These are phyloP conservation scores for Erythrophleum ivorense DNA, from an alignment of 331 rosid species.

Conservation along the genomic window DNA sequence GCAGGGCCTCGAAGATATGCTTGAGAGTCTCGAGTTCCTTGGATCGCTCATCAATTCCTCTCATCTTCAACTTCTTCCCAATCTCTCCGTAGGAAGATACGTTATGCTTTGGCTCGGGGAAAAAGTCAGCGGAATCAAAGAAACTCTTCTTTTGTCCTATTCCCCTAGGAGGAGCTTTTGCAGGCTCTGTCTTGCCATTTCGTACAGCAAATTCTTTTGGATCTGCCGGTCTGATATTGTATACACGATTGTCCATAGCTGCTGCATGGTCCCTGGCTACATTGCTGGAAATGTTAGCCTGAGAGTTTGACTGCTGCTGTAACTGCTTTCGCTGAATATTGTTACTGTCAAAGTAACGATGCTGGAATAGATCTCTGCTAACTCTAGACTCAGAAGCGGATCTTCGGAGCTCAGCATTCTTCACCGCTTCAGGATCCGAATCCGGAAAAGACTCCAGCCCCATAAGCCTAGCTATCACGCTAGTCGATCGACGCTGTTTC, in stretches of 20 bases:
- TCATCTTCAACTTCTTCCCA: slow-evolving; percentile 72
- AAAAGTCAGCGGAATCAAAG: slow-evolving; percentile 79
- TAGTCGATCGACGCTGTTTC: slow-evolving; percentile 79
- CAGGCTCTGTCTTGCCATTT: slow-evolving; percentile 39
- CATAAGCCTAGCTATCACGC: slow-evolving; percentile 92
- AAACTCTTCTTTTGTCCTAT: slow-evolving; percentile 77
- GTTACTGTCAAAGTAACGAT: slow-evolving; percentile 62
- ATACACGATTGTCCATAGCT: slow-evolving; percentile 33
- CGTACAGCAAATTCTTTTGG: slow-evolving; percentile 41
- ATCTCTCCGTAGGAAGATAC: slow-evolving; percentile 63
- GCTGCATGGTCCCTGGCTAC: slow-evolving; percentile 40
- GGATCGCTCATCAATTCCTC: slow-evolving; percentile 77
- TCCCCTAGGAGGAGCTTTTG: slow-evolving; percentile 51
- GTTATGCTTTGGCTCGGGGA: slow-evolving; percentile 75
- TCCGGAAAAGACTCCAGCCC: slow-evolving; percentile 76
- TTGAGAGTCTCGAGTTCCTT: slow-evolving; percentile 76
- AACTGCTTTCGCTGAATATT: slow-evolving; percentile 50
- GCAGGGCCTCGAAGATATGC: slow-evolving; percentile 83
- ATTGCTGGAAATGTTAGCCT: slow-evolving; percentile 37
- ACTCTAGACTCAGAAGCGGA: slow-evolving; percentile 92
- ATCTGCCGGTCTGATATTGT: slow-evolving; percentile 47
- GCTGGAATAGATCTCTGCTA: slow-evolving; percentile 65
- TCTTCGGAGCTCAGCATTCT: slow-evolving; percentile 74
- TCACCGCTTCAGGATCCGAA: slow-evolving; percentile 59
- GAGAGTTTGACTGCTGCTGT: slow-evolving; percentile 43